Evolutionary conservation across 805 yeast genomes (phyloP), one percentile per base, ranked within the genome.

Genomic region (Cyberlindnera xylosilytica): DNA sequence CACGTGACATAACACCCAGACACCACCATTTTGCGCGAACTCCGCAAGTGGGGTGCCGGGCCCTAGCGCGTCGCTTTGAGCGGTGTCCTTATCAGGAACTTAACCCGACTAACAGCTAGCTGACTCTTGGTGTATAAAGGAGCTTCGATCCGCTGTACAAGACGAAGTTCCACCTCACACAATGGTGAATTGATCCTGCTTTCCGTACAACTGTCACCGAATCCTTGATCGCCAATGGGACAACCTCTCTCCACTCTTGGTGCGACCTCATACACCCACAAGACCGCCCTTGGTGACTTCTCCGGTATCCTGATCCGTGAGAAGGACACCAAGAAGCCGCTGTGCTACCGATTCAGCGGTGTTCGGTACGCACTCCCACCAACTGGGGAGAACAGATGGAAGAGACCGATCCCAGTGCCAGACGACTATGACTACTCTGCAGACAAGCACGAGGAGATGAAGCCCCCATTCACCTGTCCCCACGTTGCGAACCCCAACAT

Each of bases 401-500:
- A 49, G 39, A 54, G 56, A 31, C 70, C 73, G 9, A 36, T 45
- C 18, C 54, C 59, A 7, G 36, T 69, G 3, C 62, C 71, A 0
- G 49, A 50, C 2, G 58, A 59, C 36, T 62, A 52, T 36, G 66
- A 68, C 45, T 68, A 66, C 44, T 51, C 68, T 2, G 69, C 68
- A 1, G 63, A 64, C 39, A 52, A 53, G 7, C 56, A 58, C 22
- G 54, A 63, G 38, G 61, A 64, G 9, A 43, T 60, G 13, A 52
- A 56, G 24, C 56, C 64, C 40, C 70, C 72, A 3, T 73, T 68
- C 40, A 64, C 68, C 10, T 56, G 54, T 4, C 56, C 57, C 7
- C 51, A 57, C 17, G 63, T 65, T 9, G 48, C 46, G 38, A 43
- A 43, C 32, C 9, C 34, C 11, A 38, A 39, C 43, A 43, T 43